Base-by-base conservation (phyloP, 192 early-diverging fungal species). In the Lobosporangium transversale region DNA sequence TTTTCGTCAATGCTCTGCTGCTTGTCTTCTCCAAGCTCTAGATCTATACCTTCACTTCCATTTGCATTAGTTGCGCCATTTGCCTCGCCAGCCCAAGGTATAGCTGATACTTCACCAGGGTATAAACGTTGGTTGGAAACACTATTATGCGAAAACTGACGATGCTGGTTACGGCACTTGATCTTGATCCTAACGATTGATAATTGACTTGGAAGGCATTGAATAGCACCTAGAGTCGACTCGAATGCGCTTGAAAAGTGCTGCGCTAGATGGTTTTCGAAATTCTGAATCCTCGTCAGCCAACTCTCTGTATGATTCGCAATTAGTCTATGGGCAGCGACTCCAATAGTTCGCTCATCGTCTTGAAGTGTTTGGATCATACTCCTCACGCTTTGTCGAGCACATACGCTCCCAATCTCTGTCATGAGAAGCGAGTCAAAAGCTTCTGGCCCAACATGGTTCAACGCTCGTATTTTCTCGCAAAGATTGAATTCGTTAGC, bases 241-340 rank as follows among this genome's bases (percentile, higher is more conserved):
- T 73, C 54, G 23, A 73, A 64, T 1, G 62, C 21, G 15, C n/a
- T 53, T 3, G n/a, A 48, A 40, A 73, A 73, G 24, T 65, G 70
- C 18, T 26, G 11, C 1, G 54, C 29, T 29, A 73, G 36, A 14
- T 52, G 53, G 31, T 53, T 58, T 31, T 64, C 55, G 36, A 59
- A 73, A 23, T 64, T 73, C 35, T 97, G 96, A 66, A 97, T 94
- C 66, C 88, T 87, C 0, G 93, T 92, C 17, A 95, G 89, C 93
- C 93, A 92, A 47, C 80, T 89, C 17, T 89, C 83, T 10, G 74
- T 65, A 79, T 94, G 93, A 84, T 98, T 97, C 24, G 86, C 90
- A 67, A 98, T 93, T 62, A 93, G 65, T 15, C 96, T 94, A 76
- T 98, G 94, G 53, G 94, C 97, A 82, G 96, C 94, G 24, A 96